These are phyloP conservation scores for Hyaloscypha variabilis DNA, from an alignment of 495 filamentous ascomycete species.

Conservation along the genomic window DNA sequence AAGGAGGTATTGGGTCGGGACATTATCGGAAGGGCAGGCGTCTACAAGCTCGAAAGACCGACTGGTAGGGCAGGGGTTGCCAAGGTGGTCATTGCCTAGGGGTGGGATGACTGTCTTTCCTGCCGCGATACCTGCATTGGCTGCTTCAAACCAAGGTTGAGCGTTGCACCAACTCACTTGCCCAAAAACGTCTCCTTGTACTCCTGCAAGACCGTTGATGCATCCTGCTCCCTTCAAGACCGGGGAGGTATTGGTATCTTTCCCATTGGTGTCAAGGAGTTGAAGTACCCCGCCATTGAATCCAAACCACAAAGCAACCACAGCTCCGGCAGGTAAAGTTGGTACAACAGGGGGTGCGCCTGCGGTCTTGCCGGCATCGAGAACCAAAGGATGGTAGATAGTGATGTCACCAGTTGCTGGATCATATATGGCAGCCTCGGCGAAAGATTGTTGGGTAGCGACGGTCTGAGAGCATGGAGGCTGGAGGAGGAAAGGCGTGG, in stretches of 20 bases:
- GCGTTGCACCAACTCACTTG: conserved; percentile 9
- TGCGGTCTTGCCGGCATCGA: background rate
- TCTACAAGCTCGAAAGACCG: conserved; percentile 11
- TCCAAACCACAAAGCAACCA: conserved; percentile 4
- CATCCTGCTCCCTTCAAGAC: background rate
- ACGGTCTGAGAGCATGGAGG: conserved; percentile 3
- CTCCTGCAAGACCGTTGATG: background rate
- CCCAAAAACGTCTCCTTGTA: conserved; percentile 2
- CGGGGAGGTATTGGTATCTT: background rate
- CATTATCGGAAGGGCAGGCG: too few species aligned
- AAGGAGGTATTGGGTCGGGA: too few species aligned
- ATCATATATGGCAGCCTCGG: conserved; percentile 8
- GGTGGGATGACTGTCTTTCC: conserved; percentile 10
- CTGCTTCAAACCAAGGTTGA: background rate
- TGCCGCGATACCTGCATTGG: conserved; percentile 3
- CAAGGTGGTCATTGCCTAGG: background rate
- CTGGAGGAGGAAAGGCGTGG: conserved; percentile 13
- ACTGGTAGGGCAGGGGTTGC: conserved; percentile 8
- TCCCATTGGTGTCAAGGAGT: background rate
- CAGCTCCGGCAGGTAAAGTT: background rate
- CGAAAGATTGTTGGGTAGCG: conserved; percentile 9
- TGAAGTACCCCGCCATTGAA: conserved; percentile 6
- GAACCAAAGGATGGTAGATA: conserved; percentile 1
- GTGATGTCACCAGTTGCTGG: background rate
- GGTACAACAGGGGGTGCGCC: background rate